Base-by-base conservation (phyloP, 495 filamentous ascomycete species). In the Lasiosphaeris hirsuta region DNA sequence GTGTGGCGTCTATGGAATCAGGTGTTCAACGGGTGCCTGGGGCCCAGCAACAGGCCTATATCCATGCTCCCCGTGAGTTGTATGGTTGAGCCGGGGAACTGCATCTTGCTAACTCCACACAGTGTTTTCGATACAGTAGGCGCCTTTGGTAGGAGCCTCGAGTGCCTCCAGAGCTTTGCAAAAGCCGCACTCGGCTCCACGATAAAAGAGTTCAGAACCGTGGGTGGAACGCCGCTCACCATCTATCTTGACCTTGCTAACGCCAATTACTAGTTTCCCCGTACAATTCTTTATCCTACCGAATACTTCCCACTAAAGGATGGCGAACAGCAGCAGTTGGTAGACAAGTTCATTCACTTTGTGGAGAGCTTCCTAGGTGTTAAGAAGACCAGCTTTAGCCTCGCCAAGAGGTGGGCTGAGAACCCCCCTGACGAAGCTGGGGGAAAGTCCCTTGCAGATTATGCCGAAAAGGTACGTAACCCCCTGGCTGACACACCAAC, bases 111-210 rank as follows among this genome's bases (percentile, higher is more conserved):
- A 13, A 36, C 17, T 34, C 8, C 33, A 35, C 3, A 2, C 34
- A 51, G 47, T 8, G 47, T 35, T 13, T 51, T 51, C 30, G 47
- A 51, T 38, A 35, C 47, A 34, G 47, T 51, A 6, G 47, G 47
- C 13, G 19, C 34, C 7, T 51, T 51, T 14, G 7, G 13, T 9
- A 34, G 47, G n/a, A 19, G 23, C 17, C 19, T 51, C 10, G n/a
- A 35, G 23, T 9, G 13, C 10, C 34, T 51, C 23, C 47, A 37
- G 13, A 35, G 2, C 3, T 51, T 51, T 14, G 10, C 33, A 3
- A 37, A 17, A 15, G 19, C 23, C 19, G 17, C 47, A 7, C 34
- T 51, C 30, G 2, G 47, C n/a, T 36, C 19, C n/a, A 11, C 34
- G n/a, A n/a, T n/a, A 14, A 51, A 34, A 14, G 19, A 10, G 34